phyloP scores from a whole-genome alignment of 1,139 yeast species.

The Hansenula sp. region DNA sequence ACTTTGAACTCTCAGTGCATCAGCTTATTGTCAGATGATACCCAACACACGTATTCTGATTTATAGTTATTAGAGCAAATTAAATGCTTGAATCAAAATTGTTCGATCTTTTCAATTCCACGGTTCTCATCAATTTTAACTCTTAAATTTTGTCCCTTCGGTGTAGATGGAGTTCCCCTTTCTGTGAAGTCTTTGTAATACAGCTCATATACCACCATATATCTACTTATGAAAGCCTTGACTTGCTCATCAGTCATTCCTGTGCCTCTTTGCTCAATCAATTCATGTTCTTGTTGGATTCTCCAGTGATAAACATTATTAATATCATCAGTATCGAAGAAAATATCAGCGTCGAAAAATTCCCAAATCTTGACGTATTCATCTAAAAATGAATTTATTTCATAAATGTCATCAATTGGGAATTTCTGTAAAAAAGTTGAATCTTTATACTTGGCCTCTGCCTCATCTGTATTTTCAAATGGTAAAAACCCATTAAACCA shows the following conservation, averaged over 20 bases:
- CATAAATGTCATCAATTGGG: slow-evolving; percentile 29
- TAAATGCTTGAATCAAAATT: slow-evolving; percentile 1
- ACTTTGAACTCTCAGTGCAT: slow-evolving; percentile 1
- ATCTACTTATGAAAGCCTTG: slow-evolving; percentile 64
- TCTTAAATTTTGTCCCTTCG: slow-evolving; percentile 23
- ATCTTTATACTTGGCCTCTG: slow-evolving; percentile 12
- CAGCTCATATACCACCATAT: slow-evolving; percentile 80
- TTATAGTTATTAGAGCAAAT: not conserved
- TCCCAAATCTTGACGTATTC: slow-evolving; percentile 57
- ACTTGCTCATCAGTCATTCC: slow-evolving; percentile 85
- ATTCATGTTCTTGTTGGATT: slow-evolving; percentile 73
- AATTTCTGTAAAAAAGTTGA: slow-evolving; percentile 13
- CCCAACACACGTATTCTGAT: not conserved
- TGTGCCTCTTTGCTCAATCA: slow-evolving; percentile 46
- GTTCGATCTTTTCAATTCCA: slow-evolving; percentile 12
- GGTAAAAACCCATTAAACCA: slow-evolving; percentile 87
- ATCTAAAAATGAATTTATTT: slow-evolving; percentile 47
- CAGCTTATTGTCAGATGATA: slow-evolving; percentile 15
- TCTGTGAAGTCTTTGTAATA: slow-evolving; percentile 48
- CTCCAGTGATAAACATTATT: slow-evolving; percentile 78
- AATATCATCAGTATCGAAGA: slow-evolving; percentile 54
- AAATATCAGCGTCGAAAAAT: slow-evolving; percentile 56
- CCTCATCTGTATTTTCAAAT: slow-evolving; percentile 28
- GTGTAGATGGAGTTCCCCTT: slow-evolving; percentile 19
- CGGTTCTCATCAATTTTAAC: slow-evolving; percentile 30